Percentiles rank a stretch among this genome's conserved stretches.
Evolutionary conservation across 2,329 filamentous ascomycete species (phyloP).

Genomic region (Rhexocercosporidium sp.): DNA sequence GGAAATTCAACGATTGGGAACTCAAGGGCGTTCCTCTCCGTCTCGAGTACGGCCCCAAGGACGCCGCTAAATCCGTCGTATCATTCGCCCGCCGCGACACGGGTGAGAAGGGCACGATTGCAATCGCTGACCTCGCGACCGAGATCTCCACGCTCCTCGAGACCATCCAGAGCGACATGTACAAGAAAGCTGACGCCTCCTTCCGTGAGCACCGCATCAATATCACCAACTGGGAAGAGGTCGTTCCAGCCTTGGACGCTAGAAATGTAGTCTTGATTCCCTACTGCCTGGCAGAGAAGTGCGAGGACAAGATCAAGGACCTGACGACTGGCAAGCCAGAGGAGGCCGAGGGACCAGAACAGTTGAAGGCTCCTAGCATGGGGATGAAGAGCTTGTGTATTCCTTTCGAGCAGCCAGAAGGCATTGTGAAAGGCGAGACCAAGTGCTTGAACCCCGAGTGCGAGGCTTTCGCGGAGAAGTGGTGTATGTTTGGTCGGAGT

Average conservation of each 20-base stretch:
- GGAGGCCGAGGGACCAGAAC: slow-evolving; percentile 47
- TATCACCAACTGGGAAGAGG: slow-evolving; percentile 87
- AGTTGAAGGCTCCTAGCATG: slow-evolving; percentile 69
- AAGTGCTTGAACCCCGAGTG: slow-evolving; percentile 94
- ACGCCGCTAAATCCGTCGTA: slow-evolving; percentile 83
- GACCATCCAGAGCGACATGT: slow-evolving; percentile 86
- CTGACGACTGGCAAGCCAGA: slow-evolving; percentile 79
- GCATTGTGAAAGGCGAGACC: slow-evolving; percentile 78
- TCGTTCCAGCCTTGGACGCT: slow-evolving; percentile 85
- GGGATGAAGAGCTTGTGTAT: slow-evolving; percentile 79
- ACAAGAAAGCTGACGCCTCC: slow-evolving; percentile 71
- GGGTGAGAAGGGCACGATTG: slow-evolving; percentile 79
- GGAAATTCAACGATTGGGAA: slow-evolving; percentile 99
- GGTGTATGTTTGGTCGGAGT: slow-evolving; percentile 88
- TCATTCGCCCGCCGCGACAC: slow-evolving; percentile 88
- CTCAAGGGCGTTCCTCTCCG: slow-evolving; percentile 93
- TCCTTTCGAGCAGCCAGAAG: slow-evolving; percentile 85
- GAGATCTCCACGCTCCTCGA: slow-evolving; percentile 83
- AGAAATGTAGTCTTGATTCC: slow-evolving; percentile 95
- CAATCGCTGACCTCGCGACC: slow-evolving; percentile 73
- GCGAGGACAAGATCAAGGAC: slow-evolving; percentile 95
- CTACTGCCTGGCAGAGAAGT: slow-evolving; percentile 80
- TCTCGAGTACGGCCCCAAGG: slow-evolving; percentile 95
- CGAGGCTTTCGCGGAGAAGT: slow-evolving; percentile 75
- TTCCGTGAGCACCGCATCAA: slow-evolving; percentile 83